Base-by-base conservation (phyloP, 2,329 filamentous ascomycete genomes). In the Fusarium sublunatum region DNA sequence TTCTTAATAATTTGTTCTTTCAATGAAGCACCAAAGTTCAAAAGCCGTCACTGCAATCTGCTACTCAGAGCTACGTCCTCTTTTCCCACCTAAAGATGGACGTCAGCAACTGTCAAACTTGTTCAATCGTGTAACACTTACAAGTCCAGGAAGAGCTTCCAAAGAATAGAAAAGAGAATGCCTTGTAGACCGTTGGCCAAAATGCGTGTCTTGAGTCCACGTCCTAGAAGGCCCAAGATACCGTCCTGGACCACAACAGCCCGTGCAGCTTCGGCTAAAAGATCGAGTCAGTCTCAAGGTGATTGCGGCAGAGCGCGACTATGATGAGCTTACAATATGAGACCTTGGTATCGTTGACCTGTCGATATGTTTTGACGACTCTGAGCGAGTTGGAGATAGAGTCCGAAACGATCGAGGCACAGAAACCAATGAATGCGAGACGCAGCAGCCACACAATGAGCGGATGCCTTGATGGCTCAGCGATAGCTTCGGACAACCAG, bases 341-440 rank as follows among this genome's bases (percentile, higher is more conserved):
- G 2, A 82, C 74, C 41, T 79, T 73, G 5, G 74, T 79, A 15
- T 82, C 79, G 47, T 82, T 82, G 55, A 82, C 80, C 58, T 82
- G 80, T 2, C 80, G 78, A 53, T 81, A 82, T 0, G 80, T 82
- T 68, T 82, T 82, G 6, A 82, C 75, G 0, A 82, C 80, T 25
- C 80, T 69, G 39, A 82, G 44, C 0, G 80, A 82, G 61, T 82
- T 82, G 3, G 80, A 82, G 3, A 82, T 74, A 0, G 77, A 75
- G 38, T 82, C 80, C 0, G 80, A 82, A 0, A 82, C 70, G 5
- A 81, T 59, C 0, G 80, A 80, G 2, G 80, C 80, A 7, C 76
- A 74, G 55, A 82, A 81, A 3, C 72, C 72, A 4, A 74, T 73
- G 7, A 74, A 69, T 0, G 72, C 70, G 0, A 81, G 70, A 0